Evolutionary conservation across 441 rosid genomes (phyloP).

Genomic region (Populus hybrid): DNA sequence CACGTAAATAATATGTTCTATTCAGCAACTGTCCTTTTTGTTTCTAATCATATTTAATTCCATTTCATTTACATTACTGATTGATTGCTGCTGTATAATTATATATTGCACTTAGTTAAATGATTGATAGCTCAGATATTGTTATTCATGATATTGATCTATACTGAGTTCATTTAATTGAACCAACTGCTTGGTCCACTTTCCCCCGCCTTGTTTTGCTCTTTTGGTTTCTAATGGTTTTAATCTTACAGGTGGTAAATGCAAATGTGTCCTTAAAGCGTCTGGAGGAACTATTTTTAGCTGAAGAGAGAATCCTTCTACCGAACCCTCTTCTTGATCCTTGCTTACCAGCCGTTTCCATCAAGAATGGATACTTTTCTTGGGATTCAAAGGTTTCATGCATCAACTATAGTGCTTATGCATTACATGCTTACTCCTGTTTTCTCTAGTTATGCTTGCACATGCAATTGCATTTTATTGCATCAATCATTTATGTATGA

Average conservation of each 20-base stretch:
- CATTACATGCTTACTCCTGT: background rate
- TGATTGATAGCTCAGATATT: background rate
- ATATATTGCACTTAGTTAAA: background rate
- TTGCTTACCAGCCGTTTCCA: constrained; percentile 72
- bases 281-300: constrained; percentile 83
- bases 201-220: background rate
- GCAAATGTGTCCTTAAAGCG: constrained; percentile 95
- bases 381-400: constrained; percentile 90
- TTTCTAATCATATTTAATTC: background rate
- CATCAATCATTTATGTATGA: background rate
- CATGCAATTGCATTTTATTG: background rate
- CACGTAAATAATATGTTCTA: background rate
- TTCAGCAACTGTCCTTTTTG: background rate
- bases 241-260: constrained; percentile 67
- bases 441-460: background rate
- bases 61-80: background rate
- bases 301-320: constrained; percentile 88
- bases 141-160: background rate
- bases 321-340: constrained; percentile 92
- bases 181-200: background rate
- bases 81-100: background rate
- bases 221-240: constrained; percentile 21
- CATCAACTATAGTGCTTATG: background rate
- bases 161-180: background rate
- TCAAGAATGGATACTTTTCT: constrained; percentile 84